A percentile compares a stretch with the other conserved stretches of the same genome.
Conservation (phyloP, 2,329 filamentous ascomycete species). For the Phialophora chinensis region DNA sequence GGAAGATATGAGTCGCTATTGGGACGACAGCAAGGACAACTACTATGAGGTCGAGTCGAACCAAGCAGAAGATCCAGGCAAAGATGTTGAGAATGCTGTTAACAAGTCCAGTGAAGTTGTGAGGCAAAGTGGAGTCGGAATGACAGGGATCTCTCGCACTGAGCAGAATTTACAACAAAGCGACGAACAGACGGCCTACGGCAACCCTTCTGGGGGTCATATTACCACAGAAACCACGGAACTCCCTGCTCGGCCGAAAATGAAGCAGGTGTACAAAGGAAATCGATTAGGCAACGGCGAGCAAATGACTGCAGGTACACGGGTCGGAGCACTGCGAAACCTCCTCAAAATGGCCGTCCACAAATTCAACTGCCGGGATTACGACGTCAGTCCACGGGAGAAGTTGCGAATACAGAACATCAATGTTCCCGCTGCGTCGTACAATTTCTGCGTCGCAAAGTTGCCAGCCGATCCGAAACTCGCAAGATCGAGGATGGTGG, state of each 20-base stretch:
- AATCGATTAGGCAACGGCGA: conserved; percentile 62
- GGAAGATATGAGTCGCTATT: conserved; percentile 66
- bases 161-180: not conserved
- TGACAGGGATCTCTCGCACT: conserved; percentile 17
- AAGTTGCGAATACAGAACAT: conserved; percentile 52
- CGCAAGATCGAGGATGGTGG: conserved; percentile 61
- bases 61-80: conserved; percentile 28
- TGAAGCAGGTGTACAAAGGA: conserved; percentile 57
- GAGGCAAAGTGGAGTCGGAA: conserved; percentile 21
- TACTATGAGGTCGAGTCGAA: conserved; percentile 54
- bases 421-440: conserved; percentile 60
- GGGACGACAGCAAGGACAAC: conserved; percentile 65
- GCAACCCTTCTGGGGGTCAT: not conserved
- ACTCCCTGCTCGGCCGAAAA: conserved; percentile 29
- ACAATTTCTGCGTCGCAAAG: conserved; percentile 61
- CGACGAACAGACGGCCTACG: not conserved
- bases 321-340: conserved; percentile 60
- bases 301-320: conserved; percentile 65
- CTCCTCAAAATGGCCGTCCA: conserved; percentile 65
- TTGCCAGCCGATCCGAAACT: conserved; percentile 59
- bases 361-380: conserved; percentile 63
- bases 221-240: conserved; percentile 23
- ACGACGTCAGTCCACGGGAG: conserved; percentile 51
- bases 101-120: conserved; percentile 35
- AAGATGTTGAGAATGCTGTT: conserved; percentile 1